Conservation (phyloP, 805 yeast genomes). For the Ogataea neopini region DNA sequence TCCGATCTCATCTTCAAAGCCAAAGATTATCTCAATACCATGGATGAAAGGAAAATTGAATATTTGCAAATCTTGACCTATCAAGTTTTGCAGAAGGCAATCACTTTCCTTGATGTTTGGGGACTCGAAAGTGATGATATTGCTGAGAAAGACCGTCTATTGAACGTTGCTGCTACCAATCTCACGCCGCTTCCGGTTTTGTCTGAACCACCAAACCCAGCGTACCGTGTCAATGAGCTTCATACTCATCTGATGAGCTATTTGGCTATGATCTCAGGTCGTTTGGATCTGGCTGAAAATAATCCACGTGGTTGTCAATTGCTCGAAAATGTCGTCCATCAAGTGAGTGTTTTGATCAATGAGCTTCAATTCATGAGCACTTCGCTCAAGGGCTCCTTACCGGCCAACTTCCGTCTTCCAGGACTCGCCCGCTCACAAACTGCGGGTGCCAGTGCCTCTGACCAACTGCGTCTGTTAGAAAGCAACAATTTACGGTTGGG, state of each 20-base stretch:
- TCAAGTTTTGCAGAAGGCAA: slow-evolving; percentile 66
- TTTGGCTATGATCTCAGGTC: slow-evolving; percentile 68
- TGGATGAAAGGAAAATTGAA: slow-evolving; percentile 57
- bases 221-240: slow-evolving; percentile 63
- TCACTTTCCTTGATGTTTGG: slow-evolving; percentile 71
- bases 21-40: slow-evolving; percentile 68
- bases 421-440: slow-evolving; percentile 17
- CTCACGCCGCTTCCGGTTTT: slow-evolving; percentile 44
- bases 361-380: slow-evolving; percentile 46
- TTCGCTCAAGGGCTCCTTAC: slow-evolving; percentile 22
- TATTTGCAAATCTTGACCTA: slow-evolving; percentile 62
- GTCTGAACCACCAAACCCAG: slow-evolving; percentile 57
- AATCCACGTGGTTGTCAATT: slow-evolving; percentile 69
- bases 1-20: slow-evolving; percentile 75
- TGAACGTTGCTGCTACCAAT: background rate
- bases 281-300: slow-evolving; percentile 75
- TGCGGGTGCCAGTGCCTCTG: slow-evolving; percentile 36
- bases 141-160: slow-evolving; percentile 16
- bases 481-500: slow-evolving; percentile 40
- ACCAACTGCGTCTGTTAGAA: slow-evolving; percentile 54
- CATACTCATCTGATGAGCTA: slow-evolving; percentile 60
- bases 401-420: slow-evolving; percentile 31
- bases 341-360: slow-evolving; percentile 60
- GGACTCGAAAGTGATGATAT: slow-evolving; percentile 57
- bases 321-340: slow-evolving; percentile 66